Conservation (phyloP, 78 protist species). For the Dictyostelium firmibasis region DNA sequence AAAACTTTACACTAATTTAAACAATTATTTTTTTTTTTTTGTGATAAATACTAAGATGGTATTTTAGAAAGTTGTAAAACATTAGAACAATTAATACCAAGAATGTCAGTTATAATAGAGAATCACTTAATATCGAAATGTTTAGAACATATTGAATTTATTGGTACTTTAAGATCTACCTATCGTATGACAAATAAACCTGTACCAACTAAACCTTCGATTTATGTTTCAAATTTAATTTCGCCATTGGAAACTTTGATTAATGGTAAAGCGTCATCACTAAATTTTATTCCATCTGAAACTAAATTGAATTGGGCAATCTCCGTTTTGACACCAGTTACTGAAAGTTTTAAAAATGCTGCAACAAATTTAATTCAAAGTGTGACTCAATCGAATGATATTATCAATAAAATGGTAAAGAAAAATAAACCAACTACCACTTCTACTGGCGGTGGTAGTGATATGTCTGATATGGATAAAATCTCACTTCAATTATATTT, state of each 20-base stretch:
- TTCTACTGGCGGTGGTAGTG: neutral
- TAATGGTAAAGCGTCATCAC: neutral
- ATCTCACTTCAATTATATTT: conserved; percentile 48
- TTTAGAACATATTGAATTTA: conserved; percentile 30
- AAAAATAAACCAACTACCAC: neutral
- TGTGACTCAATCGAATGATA: conserved; percentile 31
- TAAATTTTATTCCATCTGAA: conserved; percentile 1
- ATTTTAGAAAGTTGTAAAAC: conserved; percentile 9
- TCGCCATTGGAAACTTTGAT: conserved; percentile 38
- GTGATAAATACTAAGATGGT: neutral
- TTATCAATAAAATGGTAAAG: conserved; percentile 21
- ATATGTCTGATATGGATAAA: conserved; percentile 30
- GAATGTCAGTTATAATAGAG: neutral
- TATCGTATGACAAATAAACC: conserved; percentile 67
- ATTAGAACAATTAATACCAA: neutral
- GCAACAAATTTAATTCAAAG: neutral
- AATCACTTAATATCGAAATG: conserved; percentile 32
- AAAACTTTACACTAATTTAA: too few species aligned
- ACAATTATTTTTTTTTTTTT: neutral
- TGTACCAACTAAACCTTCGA: conserved; percentile 38
- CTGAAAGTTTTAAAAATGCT: conserved; percentile 36
- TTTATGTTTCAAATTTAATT: conserved; percentile 23
- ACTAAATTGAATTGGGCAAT: conserved; percentile 13
- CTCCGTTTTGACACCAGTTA: neutral
- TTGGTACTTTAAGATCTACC: conserved; percentile 17